Percentiles rank a stretch among this genome's conserved stretches.
These are phyloP conservation scores for Albizia julibrissin DNA, from an alignment of 306 rosid genomes.

Conservation along the genomic window DNA sequence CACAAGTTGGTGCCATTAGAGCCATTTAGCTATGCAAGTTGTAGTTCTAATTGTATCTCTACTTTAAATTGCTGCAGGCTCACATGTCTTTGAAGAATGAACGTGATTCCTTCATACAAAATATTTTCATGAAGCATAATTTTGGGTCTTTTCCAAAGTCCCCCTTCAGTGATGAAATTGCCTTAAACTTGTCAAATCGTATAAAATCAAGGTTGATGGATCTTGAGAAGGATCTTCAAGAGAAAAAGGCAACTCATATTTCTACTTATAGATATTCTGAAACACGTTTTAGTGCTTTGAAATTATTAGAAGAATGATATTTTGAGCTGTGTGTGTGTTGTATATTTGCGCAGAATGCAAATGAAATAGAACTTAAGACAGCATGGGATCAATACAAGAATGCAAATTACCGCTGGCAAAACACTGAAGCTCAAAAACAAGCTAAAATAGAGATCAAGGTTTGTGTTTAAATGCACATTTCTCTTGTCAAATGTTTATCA, in stretches of 20 bases:
- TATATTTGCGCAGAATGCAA: constrained; percentile 54
- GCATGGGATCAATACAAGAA: constrained; percentile 69
- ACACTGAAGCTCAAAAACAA: constrained; percentile 59
- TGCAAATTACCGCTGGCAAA: constrained; percentile 70
- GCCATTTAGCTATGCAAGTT: constrained; percentile 28
- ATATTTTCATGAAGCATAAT: constrained; percentile 58
- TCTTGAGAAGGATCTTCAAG: constrained; percentile 74
- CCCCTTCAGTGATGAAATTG: constrained; percentile 70
- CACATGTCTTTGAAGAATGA: constrained; percentile 68
- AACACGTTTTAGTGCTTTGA: constrained; percentile 2
- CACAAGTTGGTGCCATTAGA: constrained; percentile 20
- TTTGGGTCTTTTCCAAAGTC: constrained; percentile 72
- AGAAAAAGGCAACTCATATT: constrained; percentile 65
- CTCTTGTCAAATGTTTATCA: constrained; percentile 17
- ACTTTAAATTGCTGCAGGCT: constrained; percentile 66
- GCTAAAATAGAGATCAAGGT: constrained; percentile 73
- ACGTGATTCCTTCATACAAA: constrained; percentile 73
- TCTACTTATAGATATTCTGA: constrained; percentile 14
- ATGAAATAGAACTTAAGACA: constrained; percentile 61
- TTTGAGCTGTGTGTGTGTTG: neutral
- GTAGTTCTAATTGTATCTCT: constrained; percentile 30
- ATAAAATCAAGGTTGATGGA: constrained; percentile 66
- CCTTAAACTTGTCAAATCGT: constrained; percentile 64
- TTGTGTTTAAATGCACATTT: constrained; percentile 33
- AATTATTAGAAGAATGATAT: constrained; percentile 9